Base-by-base conservation (phyloP, 805 yeast species). In the Tetrapisispora iriomotensis region DNA sequence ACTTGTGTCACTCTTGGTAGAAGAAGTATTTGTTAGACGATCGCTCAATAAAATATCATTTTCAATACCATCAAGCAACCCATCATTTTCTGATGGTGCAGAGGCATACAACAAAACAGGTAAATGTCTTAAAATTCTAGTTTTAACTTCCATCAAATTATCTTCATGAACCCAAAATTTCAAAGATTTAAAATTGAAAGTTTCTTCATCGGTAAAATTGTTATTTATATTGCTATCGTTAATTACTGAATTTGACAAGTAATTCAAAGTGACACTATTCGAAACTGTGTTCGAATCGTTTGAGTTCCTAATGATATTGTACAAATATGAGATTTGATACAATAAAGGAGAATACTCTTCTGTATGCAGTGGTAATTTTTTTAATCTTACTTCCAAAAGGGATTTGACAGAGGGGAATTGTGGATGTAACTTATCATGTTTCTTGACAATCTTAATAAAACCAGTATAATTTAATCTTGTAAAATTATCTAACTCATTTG, bases 101-200 rank as follows among this genome's bases (percentile, higher is more conserved):
- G 63, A 53, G 29, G 67, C 65, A 51, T 87, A 92, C 35, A 90
- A 82, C 45, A 90, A 71, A 6, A 88, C 94, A 1, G 98, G 98
- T 48, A 90, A 73, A 53, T 86, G 94, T 60, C 97, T 81, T 57
- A 90, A 73, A 48, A 90, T 84, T 43, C 87, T 78, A n/a, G 97
- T 86, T 66, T 90, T 90, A 40, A 88, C 95, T 65, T 90, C 97
- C 96, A 90, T 88, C 58, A 92, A 60, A 58, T 86, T 83, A 51
- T 92, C 98, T n/a, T 90, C 88, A 60, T 90, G 97, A 32, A 92
- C 73, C 98, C 98, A 90, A 62, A 90, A 90, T 64, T 84, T 86
- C 62, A 80, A 78, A 13, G 85, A 79, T 68, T 79, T 67, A 51
- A 77, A 57, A 23, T 17, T 22, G 17, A 33, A 33, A 14, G 28